Evolutionary conservation across 2,329 filamentous ascomycete species (phyloP).

Genomic region (Fusarium sp.): DNA sequence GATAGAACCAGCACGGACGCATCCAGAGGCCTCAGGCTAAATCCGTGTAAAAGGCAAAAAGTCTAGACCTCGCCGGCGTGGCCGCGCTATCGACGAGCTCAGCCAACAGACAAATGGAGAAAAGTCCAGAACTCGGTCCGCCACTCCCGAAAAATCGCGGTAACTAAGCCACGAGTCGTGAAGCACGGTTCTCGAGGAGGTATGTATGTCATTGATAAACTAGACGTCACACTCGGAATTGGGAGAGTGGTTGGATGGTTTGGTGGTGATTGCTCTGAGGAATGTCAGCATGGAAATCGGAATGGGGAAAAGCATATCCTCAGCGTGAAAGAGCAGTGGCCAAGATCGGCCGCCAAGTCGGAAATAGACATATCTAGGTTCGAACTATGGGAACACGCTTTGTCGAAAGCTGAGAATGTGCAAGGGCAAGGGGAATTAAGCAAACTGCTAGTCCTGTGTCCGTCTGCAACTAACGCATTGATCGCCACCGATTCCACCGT

Average conservation of each 20-base stretch:
- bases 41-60: not conserved
- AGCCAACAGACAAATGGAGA: not conserved
- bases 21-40: not conserved
- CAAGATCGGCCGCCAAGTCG: not conserved
- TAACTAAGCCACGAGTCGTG: not conserved
- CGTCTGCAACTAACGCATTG: slow-evolving; percentile 10
- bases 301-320: not conserved
- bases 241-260: not conserved
- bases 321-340: not conserved
- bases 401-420: not conserved
- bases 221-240: not conserved
- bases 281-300: too few species aligned
- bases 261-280: not conserved
- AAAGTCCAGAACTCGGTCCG: not conserved
- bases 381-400: not conserved
- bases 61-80: slow-evolving; percentile 9
- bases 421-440: not conserved
- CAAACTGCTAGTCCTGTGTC: not conserved
- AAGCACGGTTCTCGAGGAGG: too few species aligned
- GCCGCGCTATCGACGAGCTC: slow-evolving; percentile 11
- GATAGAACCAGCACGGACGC: not conserved
- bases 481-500: slow-evolving; percentile 19
- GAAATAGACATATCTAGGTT: not conserved
- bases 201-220: not conserved
- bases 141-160: not conserved